phyloP scores from a whole-genome alignment of 202 grass and related monocot species.

The Miscanthus sacchariflorus region DNA sequence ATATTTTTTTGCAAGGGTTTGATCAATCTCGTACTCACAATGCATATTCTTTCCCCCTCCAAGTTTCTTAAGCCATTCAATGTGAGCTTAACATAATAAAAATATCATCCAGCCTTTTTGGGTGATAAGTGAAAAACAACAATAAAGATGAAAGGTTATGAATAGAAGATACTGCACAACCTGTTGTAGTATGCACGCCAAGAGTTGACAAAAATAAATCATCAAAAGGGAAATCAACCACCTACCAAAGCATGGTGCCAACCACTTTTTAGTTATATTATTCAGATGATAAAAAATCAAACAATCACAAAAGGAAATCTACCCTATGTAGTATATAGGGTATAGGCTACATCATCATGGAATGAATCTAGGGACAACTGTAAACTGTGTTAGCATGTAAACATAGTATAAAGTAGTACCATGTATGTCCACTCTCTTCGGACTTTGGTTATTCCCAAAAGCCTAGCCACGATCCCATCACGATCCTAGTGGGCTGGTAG shows the following conservation, averaged over 20 bases:
- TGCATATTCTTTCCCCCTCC: neutral
- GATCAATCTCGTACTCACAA: constrained; percentile 6
- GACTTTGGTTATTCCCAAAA: too few relatives aligned
- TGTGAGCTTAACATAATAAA: too few relatives aligned
- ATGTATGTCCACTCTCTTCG: neutral
- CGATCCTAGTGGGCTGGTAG: too few relatives aligned
- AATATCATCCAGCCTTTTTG: too few relatives aligned
- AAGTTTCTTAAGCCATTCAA: constrained; percentile 22
- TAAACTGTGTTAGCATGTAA: constrained; percentile 36
- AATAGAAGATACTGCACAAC: neutral
- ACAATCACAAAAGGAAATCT: constrained; percentile 2
- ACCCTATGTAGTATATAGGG: constrained; percentile 1
- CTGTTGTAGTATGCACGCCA: too few relatives aligned
- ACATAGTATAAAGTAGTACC: neutral
- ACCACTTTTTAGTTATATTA: constrained; percentile 1
- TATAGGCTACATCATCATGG: neutral
- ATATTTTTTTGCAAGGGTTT: neutral
- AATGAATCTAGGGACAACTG: constrained; percentile 6
- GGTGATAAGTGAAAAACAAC: neutral
- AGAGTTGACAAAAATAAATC: too few relatives aligned
- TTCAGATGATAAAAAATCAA: neutral
- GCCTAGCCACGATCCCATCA: too few relatives aligned
- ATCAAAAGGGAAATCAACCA: constrained; percentile 10
- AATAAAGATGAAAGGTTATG: constrained; percentile 2
- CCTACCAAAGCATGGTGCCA: neutral